Percentiles rank a stretch among this genome's conserved stretches.
These are phyloP conservation scores for Uronychia binucleata DNA, from an alignment of 73 alveolate genomes.

Conservation along the genomic window DNA sequence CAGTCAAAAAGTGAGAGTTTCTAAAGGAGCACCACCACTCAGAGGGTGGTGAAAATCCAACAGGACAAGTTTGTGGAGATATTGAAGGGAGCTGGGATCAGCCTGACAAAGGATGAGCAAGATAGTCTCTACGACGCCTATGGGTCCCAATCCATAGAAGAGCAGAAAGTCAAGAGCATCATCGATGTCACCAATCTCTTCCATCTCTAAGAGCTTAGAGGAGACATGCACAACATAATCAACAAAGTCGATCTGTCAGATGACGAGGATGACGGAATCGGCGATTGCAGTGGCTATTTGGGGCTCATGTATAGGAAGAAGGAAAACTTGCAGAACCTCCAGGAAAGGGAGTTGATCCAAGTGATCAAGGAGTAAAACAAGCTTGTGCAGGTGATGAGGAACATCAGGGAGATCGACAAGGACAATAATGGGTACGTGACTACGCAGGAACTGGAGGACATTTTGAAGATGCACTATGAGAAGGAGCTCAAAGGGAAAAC, in stretches of 20 bases:
- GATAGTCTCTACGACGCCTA: neutral
- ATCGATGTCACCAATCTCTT: neutral
- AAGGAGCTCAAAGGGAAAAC: conserved; percentile 25
- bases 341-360: neutral
- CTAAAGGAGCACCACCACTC: neutral
- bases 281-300: neutral
- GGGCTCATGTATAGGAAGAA: neutral
- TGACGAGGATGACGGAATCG: neutral
- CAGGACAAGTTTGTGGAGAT: neutral
- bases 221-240: neutral
- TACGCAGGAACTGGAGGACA: conserved; percentile 37
- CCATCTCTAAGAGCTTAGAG: neutral
- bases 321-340: neutral
- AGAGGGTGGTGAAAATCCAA: neutral
- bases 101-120: neutral
- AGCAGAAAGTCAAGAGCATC: neutral
- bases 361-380: neutral
- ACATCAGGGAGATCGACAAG: conserved; percentile 45
- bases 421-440: conserved; percentile 61
- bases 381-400: conserved; percentile 26
- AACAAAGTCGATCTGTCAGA: neutral
- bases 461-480: conserved; percentile 46
- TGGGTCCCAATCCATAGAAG: neutral
- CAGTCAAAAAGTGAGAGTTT: neutral
- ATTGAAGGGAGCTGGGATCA: neutral